These are phyloP conservation scores for Hanseniaspora mollemarum DNA, from an alignment of 805 yeast genomes.

Conservation along the genomic window DNA sequence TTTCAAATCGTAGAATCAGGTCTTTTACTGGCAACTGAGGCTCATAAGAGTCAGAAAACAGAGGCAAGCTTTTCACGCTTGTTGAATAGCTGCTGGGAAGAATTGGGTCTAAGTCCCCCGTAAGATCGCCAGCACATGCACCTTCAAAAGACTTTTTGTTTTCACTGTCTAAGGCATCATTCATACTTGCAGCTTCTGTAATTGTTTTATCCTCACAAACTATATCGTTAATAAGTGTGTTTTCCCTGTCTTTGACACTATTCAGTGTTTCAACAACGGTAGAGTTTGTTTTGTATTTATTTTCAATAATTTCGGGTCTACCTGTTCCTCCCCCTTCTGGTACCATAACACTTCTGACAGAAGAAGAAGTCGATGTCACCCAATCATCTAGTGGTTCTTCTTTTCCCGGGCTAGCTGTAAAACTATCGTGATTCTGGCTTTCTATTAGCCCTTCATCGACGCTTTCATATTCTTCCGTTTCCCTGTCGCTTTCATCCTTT, in stretches of 20 bases:
- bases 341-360: not conserved
- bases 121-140: not conserved
- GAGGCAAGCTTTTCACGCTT: not conserved
- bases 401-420: not conserved
- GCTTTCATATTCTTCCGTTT: not conserved
- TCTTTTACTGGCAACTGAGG: conserved; percentile 5
- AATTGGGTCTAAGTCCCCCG: not conserved
- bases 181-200: too few species aligned
- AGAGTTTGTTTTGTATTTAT: not conserved
- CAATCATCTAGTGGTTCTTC: not conserved
- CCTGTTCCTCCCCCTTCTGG: not conserved
- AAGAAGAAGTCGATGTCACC: not conserved
- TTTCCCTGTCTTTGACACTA: not conserved
- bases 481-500: not conserved
- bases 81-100: not conserved
- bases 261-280: not conserved
- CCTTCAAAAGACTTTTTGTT: too few species aligned
- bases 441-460: not conserved
- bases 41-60: not conserved
- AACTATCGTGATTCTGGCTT: too few species aligned
- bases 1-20: conserved; percentile 6
- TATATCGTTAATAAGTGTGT: not conserved
- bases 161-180: too few species aligned
- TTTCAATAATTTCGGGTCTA: not conserved
- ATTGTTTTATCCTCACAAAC: too few species aligned